Percentiles rank a stretch among this genome's conserved stretches.
Conservation (phyloP, 2,329 filamentous ascomycete genomes). For the Colletotrichum sp. region DNA sequence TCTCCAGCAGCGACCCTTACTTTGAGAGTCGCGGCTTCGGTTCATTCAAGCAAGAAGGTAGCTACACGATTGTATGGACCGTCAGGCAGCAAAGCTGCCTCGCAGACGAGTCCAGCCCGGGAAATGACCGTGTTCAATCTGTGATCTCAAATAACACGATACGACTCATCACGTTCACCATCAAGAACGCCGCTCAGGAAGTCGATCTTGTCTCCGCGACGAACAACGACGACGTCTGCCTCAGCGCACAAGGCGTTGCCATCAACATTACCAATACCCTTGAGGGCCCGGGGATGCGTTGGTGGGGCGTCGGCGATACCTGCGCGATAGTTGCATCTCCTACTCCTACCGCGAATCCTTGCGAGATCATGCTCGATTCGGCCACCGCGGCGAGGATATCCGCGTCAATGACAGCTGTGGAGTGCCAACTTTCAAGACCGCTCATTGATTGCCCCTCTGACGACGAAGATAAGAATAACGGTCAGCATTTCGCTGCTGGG, state of each 20-base stretch:
- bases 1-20: not conserved
- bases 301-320: not conserved
- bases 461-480: not conserved
- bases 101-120: not conserved
- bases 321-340: not conserved
- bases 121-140: not conserved
- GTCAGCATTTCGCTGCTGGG: not conserved
- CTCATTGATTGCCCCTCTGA: not conserved
- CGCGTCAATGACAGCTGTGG: not conserved
- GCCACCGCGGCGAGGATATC: not conserved
- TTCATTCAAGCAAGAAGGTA: not conserved
- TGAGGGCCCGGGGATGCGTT: not conserved
- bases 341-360: not conserved
- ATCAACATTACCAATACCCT: not conserved
- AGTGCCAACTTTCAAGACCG: not conserved
- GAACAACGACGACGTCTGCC: not conserved
- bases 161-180: not conserved
- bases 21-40: not conserved
- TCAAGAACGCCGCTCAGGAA: not conserved
- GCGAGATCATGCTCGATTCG: not conserved
- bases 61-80: not conserved
- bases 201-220: not conserved
- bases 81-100: not conserved
- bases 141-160: not conserved
- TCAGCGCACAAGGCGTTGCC: not conserved